phyloP scores from a whole-genome alignment of 148 eudicot species.

The Cornus suecica region DNA sequence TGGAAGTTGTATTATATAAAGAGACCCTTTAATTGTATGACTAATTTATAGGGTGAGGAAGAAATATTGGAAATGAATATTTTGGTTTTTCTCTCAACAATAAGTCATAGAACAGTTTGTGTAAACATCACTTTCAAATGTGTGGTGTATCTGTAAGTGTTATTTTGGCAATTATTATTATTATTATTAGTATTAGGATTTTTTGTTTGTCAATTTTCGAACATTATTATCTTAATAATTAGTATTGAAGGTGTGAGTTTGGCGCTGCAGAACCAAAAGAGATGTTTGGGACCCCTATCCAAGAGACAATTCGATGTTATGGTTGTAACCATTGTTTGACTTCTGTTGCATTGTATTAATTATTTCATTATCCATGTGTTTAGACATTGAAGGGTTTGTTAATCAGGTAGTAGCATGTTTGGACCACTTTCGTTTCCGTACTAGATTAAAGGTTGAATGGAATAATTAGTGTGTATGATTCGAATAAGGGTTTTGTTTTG shows the following conservation, averaged over 20 bases:
- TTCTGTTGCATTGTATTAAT: not conserved
- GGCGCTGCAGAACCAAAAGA: not conserved
- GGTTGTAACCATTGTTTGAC: not conserved
- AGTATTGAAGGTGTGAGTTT: not conserved
- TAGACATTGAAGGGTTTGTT: not conserved
- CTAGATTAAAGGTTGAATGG: not conserved
- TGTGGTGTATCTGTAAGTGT: too few species aligned
- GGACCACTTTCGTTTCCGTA: not conserved
- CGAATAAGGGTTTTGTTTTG: not conserved
- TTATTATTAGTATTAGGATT: not conserved
- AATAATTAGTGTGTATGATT: not conserved
- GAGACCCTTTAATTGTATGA: not conserved
- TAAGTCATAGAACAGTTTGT: too few species aligned
- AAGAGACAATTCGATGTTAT: not conserved
- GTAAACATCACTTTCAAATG: too few species aligned
- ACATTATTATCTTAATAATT: not conserved
- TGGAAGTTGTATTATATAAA: too few species aligned
- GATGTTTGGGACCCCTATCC: not conserved
- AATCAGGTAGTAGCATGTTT: not conserved
- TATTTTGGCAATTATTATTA: too few species aligned
- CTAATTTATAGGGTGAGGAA: not conserved
- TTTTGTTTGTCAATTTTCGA: not conserved
- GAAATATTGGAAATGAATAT: not conserved
- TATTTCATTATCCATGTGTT: not conserved
- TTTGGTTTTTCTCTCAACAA: not conserved